Evolutionary conservation across 1,139 yeast genomes (phyloP).

Genomic region (Saccharomycopsis hybrid): DNA sequence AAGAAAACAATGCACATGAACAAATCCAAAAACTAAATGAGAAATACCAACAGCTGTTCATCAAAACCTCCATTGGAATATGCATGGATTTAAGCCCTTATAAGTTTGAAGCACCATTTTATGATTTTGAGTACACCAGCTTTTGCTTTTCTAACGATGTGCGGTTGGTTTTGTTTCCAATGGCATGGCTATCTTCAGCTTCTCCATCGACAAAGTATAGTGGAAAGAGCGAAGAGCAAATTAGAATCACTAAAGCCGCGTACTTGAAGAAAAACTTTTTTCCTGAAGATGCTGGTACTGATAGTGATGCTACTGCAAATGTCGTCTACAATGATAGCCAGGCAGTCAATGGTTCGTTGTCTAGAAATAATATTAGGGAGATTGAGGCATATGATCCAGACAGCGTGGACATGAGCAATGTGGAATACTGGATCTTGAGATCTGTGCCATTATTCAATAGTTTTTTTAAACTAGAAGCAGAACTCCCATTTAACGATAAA

Average conservation of each 20-base stretch:
- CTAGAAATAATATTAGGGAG: background rate
- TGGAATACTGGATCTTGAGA: conserved; percentile 18
- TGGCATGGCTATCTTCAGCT: conserved; percentile 74
- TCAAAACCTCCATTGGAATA: conserved; percentile 64
- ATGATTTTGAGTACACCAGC: conserved; percentile 62
- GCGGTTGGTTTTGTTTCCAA: conserved; percentile 64
- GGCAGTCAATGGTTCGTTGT: background rate
- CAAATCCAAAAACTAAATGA: no score
- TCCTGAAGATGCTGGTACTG: background rate
- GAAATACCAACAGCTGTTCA: conserved; percentile 12
- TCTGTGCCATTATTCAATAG: conserved; percentile 17
- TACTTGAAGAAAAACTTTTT: background rate
- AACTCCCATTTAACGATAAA: conserved; percentile 9
- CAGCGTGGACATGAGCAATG: conserved; percentile 5
- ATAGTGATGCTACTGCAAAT: background rate
- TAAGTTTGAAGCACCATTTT: conserved; percentile 73
- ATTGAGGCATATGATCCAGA: conserved; percentile 3
- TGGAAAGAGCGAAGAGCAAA: no score
- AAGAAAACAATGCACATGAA: no score
- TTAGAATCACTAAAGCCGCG: background rate
- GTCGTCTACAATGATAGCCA: background rate
- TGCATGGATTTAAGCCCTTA: conserved; percentile 95
- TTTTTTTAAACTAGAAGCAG: conserved; percentile 6
- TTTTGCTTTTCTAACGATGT: conserved; percentile 44
- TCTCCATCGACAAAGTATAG: conserved; percentile 34